A percentile compares a stretch with the other conserved stretches of the same genome.
phyloP scores from a whole-genome alignment of 768 basidiomycete genomes.

The Rhodosporidiobolus sp. region DNA sequence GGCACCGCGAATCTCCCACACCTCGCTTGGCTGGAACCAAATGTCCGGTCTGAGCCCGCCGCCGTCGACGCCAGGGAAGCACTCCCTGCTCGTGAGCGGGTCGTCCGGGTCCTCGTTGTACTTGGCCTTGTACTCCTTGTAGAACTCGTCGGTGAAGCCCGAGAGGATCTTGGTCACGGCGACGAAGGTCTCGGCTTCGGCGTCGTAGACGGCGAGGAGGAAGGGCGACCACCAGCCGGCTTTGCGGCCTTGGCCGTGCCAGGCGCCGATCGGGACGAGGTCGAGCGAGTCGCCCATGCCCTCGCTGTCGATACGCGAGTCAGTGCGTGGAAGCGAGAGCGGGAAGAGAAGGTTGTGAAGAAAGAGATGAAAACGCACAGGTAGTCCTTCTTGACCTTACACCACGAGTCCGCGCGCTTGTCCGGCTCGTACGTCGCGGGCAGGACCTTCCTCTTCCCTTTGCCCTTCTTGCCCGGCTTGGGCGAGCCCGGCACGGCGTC shows the following conservation, averaged over 20 bases:
- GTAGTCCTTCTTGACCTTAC: conserved; percentile 91
- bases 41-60: conserved; percentile 49
- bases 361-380: conserved; percentile 54
- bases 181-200: conserved; percentile 26
- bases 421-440: conserved; percentile 85
- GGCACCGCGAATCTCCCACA: conserved; percentile 72
- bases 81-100: conserved; percentile 35
- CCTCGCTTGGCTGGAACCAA: conserved; percentile 52
- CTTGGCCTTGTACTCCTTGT: conserved; percentile 62
- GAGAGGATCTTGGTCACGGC: conserved; percentile 90
- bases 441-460: conserved; percentile 58
- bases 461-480: conserved; percentile 32
- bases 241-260: conserved; percentile 61
- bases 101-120: conserved; percentile 68
- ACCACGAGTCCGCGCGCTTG: conserved; percentile 79
- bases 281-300: conserved; percentile 47
- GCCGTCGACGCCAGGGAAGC: conserved; percentile 23
- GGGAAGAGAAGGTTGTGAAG: too few species aligned
- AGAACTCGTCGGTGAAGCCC: conserved; percentile 66
- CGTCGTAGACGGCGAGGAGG: conserved; percentile 56
- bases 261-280: conserved; percentile 51
- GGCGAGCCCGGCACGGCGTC: background rate
- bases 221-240: conserved; percentile 90
- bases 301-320: conserved; percentile 15
- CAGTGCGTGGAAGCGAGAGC: too few species aligned